Evolutionary conservation across 2,329 filamentous ascomycete species (phyloP).

Genomic region (Trichoderma guizhouense): DNA sequence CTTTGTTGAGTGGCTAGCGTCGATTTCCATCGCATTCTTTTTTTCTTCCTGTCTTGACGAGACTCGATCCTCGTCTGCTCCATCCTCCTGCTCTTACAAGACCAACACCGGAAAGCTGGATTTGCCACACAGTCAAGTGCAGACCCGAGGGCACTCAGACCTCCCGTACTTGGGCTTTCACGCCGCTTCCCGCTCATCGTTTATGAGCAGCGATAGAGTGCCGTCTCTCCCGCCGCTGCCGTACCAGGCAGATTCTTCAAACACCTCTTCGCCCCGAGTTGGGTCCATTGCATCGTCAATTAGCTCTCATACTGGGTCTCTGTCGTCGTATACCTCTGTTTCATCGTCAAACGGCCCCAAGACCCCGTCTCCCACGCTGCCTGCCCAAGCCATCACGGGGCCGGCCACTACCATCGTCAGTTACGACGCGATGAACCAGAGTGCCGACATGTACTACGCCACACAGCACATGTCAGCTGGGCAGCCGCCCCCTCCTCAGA

Average conservation of each 20-base stretch:
- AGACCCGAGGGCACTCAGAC: slow-evolving; percentile 13
- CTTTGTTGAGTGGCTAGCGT: slow-evolving; percentile 11
- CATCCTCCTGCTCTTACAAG: slow-evolving; percentile 2
- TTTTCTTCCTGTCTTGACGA: neutral
- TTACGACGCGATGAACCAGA: slow-evolving; percentile 72
- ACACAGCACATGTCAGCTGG: slow-evolving; percentile 74
- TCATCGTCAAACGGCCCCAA: slow-evolving; percentile 64
- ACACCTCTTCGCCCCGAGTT: slow-evolving; percentile 71
- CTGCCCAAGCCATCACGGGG: slow-evolving; percentile 41
- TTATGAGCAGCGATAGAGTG: slow-evolving; percentile 66
- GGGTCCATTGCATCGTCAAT: slow-evolving; percentile 66
- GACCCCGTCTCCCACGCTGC: slow-evolving; percentile 71
- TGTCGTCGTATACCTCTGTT: slow-evolving; percentile 53
- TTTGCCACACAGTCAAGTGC: slow-evolving; percentile 62
- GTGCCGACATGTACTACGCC: slow-evolving; percentile 77
- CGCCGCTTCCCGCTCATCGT: slow-evolving; percentile 55
- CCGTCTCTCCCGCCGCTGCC: slow-evolving; percentile 68
- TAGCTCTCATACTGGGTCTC: slow-evolving; percentile 50
- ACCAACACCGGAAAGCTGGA: slow-evolving; percentile 83
- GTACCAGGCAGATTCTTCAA: slow-evolving; percentile 67
- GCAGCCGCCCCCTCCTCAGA: slow-evolving; percentile 70
- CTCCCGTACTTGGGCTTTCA: slow-evolving; percentile 64
- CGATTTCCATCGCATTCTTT: neutral
- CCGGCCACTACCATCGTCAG: slow-evolving; percentile 32
- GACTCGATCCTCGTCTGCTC: neutral